A percentile compares a stretch with the other conserved stretches of the same genome.
Conservation (phyloP, 106 monocot genomes). For the Posidonia australis region DNA sequence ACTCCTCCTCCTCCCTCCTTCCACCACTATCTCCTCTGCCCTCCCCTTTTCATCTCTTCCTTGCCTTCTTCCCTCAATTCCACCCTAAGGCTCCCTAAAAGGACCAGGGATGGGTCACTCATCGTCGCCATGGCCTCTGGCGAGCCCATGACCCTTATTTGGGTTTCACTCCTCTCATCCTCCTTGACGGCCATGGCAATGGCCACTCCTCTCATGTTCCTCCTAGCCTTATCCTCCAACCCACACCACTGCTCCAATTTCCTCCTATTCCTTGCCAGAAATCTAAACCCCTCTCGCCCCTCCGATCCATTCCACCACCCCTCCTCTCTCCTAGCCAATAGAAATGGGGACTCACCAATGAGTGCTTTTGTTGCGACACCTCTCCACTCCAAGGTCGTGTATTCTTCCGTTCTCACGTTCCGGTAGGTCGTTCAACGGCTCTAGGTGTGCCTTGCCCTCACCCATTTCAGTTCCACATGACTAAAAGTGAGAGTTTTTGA, state of each 20-base stretch:
- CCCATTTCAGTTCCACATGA: background rate
- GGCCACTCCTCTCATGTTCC: background rate
- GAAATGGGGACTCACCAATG: conserved; percentile 20
- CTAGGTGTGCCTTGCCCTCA: too few relatives aligned
- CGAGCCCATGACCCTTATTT: too few relatives aligned
- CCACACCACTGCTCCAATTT: background rate
- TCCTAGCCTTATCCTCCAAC: background rate
- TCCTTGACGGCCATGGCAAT: background rate
- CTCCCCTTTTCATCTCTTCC: too few relatives aligned
- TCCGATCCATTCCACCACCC: background rate
- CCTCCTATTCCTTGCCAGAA: conserved; percentile 6
- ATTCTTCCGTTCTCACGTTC: conserved; percentile 45
- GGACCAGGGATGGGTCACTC: too few relatives aligned
- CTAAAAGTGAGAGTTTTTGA: background rate
- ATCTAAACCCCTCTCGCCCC: conserved; percentile 4
- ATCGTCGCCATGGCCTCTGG: too few relatives aligned
- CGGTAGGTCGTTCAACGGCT: conserved; percentile 91
- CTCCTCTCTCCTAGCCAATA: conserved; percentile 9
- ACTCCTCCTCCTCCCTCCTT: too few relatives aligned
- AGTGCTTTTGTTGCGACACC: conserved; percentile 5
- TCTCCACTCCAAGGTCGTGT: background rate
- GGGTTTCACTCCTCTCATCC: background rate
- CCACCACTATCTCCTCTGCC: too few relatives aligned
- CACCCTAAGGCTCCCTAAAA: too few relatives aligned
- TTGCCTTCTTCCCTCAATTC: too few relatives aligned